These are phyloP conservation scores for Cadophora sp. DNA, from an alignment of 2,329 filamentous ascomycete species.

Conservation along the genomic window DNA sequence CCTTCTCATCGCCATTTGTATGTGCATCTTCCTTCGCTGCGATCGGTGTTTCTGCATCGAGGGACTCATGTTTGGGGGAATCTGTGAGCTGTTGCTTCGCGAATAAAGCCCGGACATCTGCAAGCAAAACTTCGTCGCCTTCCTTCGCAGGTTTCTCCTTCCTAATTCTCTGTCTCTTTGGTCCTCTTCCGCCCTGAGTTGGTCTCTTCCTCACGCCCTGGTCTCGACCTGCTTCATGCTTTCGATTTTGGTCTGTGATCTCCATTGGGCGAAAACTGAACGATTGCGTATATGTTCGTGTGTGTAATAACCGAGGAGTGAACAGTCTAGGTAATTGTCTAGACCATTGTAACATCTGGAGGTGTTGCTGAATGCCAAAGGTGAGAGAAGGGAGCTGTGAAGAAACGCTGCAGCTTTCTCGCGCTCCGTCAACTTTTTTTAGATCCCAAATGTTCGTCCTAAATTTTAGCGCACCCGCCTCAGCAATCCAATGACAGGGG, in stretches of 20 bases:
- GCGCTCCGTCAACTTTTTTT: too few relatives aligned
- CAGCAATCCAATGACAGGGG: too few relatives aligned
- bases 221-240: not conserved
- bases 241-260: constrained; percentile 4
- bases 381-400: not conserved
- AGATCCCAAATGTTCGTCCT: too few relatives aligned
- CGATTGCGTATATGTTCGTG: not conserved
- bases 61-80: constrained; percentile 2
- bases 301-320: not conserved
- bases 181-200: constrained; percentile 41
- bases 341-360: constrained; percentile 18
- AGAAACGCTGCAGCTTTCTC: too few relatives aligned
- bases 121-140: constrained; percentile 71
- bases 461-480: too few relatives aligned
- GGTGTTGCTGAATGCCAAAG: not conserved
- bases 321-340: constrained; percentile 3
- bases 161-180: constrained; percentile 61
- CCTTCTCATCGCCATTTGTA: constrained; percentile 37
- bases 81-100: constrained; percentile 45
- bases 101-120: constrained; percentile 65
- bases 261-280: constrained; percentile 30
- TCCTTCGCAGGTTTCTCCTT: constrained; percentile 61
- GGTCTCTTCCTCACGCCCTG: constrained; percentile 39
- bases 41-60: constrained; percentile 30
- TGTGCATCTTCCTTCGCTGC: constrained; percentile 38